Conservation (phyloP, 108 stramenopile genomes). For the Fragilaria radians region DNA sequence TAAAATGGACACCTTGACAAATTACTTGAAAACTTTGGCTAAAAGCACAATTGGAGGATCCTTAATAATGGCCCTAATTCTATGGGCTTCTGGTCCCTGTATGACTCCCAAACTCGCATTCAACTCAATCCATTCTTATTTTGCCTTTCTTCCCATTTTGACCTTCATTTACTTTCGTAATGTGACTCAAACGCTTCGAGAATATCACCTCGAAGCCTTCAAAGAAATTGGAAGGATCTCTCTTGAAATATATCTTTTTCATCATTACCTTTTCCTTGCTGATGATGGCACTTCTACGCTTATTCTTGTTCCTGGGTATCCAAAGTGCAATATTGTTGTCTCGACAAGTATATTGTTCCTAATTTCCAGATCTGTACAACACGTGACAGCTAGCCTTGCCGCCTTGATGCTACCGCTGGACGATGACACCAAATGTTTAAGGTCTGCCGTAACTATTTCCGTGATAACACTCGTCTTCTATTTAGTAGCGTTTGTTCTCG, state of each 20-base stretch:
- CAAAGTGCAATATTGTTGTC: slow-evolving; percentile 30
- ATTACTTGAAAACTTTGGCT: slow-evolving; percentile 18
- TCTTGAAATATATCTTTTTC: slow-evolving; percentile 81
- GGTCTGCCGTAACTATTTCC: slow-evolving; percentile 4
- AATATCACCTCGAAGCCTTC: slow-evolving; percentile 43
- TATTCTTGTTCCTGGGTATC: slow-evolving; percentile 29
- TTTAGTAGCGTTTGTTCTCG: slow-evolving; percentile 8
- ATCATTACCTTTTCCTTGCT: slow-evolving; percentile 73
- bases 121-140: slow-evolving; percentile 66
- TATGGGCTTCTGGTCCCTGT: slow-evolving; percentile 52
- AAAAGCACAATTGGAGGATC: slow-evolving; percentile 29
- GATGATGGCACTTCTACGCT: slow-evolving; percentile 9
- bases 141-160: slow-evolving; percentile 63
- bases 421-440: slow-evolving; percentile 13
- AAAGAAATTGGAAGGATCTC: slow-evolving; percentile 70
- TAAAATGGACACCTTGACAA: slow-evolving; percentile 18
- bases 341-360: slow-evolving; percentile 13
- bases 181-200: slow-evolving; percentile 34
- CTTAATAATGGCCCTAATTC: slow-evolving; percentile 19
- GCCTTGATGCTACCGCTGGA: slow-evolving; percentile 25
- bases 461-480: slow-evolving; percentile 3
- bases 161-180: slow-evolving; percentile 74
- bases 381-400: slow-evolving; percentile 19
- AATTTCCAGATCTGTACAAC: slow-evolving; percentile 13
- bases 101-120: slow-evolving; percentile 39